Evolutionary conservation across 495 filamentous ascomycete species (phyloP), one percentile per base, ranked within the genome.

Genomic region (Terfezia claveryi): DNA sequence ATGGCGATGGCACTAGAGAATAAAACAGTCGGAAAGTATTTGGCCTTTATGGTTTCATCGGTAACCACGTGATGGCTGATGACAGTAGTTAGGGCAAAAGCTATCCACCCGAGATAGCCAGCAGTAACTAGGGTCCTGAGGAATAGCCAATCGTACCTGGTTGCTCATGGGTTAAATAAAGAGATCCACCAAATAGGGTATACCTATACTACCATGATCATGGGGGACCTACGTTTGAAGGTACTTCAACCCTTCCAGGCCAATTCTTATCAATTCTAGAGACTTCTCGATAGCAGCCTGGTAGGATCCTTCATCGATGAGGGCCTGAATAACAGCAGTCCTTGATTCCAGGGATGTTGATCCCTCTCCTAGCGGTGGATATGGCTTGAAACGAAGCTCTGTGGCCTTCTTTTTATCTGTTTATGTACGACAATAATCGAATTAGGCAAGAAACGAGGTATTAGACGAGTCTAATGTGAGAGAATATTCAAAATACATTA

Each of bases 31-130:
- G 41, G 17, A 14, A 46, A 46, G 12, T 46, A 14, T 14, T 46
- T 9, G 17, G 17, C 17, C 41, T 20, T 14, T 46, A 14, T 4
- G 4, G 4, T 6, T 20, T 46, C 8, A 2, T 46, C 2, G 14
- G 89, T 80, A 12, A 99, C 68, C 38, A 99, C 85, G 65, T 94
- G 85, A 49, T 87, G 69, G 64, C 96, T 83, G 61, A 96, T 76
- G 49, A 95, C 87, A 2, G 85, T 94, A 4, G 87, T 92, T 52
- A 94, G 71, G 0, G 92, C 85, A 71, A 89, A 99, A 12, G 85
- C 81, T 59, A 99, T 93, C 89, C 89, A 99, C 23, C 92, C 91
- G 23, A 95, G 68, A 64, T 95, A 99, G 17, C 92, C 92, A n/a
- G 80, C 64, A 11, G 92, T 92, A 37, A 99, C 83, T 38, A 96